These are phyloP conservation scores for Kodamaea alishanica DNA, from an alignment of 1,139 yeast species.

Conservation along the genomic window DNA sequence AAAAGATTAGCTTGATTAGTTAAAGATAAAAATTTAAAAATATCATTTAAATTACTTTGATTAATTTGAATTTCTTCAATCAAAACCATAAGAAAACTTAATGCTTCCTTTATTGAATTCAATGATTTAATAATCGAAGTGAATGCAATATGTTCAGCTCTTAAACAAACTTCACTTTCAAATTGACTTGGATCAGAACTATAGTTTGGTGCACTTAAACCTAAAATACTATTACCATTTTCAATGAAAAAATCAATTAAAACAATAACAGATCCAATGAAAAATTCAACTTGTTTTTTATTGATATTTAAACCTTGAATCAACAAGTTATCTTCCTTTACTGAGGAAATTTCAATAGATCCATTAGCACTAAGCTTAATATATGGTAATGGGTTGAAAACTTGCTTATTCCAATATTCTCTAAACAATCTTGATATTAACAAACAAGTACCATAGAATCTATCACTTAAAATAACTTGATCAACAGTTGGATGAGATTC, in stretches of 20 bases:
- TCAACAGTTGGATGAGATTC: slow-evolving; percentile 47
- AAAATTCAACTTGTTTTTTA: slow-evolving; percentile 58
- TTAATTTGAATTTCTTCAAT: slow-evolving; percentile 65
- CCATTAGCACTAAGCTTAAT: slow-evolving; percentile 35
- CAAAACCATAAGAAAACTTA: slow-evolving; percentile 79
- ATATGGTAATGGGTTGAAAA: slow-evolving; percentile 50
- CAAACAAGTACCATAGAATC: slow-evolving; percentile 88
- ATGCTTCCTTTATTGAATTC: slow-evolving; percentile 80
- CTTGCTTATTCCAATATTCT: slow-evolving; percentile 71
- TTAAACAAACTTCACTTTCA: slow-evolving; percentile 66
- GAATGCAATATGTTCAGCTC: slow-evolving; percentile 90
- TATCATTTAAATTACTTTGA: slow-evolving; percentile 49
- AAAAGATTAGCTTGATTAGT: slow-evolving; percentile 68
- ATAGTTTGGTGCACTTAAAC: slow-evolving; percentile 50
- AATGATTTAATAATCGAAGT: slow-evolving; percentile 73
- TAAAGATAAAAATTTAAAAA: slow-evolving; percentile 64
- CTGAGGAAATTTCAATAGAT: slow-evolving; percentile 35
- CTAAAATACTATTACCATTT: slow-evolving; percentile 61
- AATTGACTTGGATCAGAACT: slow-evolving; percentile 47
- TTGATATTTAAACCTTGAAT: slow-evolving; percentile 47
- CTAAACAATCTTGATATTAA: slow-evolving; percentile 75
- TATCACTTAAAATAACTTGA: slow-evolving; percentile 81
- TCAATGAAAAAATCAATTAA: slow-evolving; percentile 56
- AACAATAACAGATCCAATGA: slow-evolving; percentile 62
- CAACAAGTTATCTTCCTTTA: slow-evolving; percentile 46